Percentiles rank a stretch among this genome's conserved stretches.
Evolutionary conservation across 441 rosid species (phyloP).

Genomic region (Adansonia madagascariensis): DNA sequence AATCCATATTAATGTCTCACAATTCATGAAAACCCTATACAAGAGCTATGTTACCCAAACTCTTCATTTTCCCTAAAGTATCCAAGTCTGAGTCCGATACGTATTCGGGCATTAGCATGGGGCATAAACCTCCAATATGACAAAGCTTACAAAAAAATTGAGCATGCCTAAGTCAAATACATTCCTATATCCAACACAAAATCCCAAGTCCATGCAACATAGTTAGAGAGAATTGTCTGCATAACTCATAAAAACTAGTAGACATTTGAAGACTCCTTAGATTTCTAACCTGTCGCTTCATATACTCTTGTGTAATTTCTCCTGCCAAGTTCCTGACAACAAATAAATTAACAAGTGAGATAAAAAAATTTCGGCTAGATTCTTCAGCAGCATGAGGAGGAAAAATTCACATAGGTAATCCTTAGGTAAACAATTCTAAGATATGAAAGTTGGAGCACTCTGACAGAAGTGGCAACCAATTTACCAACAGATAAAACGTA

Average conservation of each 20-base stretch:
- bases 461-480: not conserved
- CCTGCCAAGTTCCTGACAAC: conserved; percentile 80
- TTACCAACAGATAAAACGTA: not conserved
- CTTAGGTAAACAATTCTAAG: not conserved
- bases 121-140: too few species aligned
- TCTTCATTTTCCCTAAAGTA: too few species aligned
- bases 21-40: not conserved
- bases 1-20: not conserved
- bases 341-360: conserved; percentile 14
- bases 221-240: not conserved
- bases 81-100: too few species aligned
- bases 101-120: too few species aligned
- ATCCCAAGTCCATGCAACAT: too few species aligned
- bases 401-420: not conserved
- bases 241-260: not conserved
- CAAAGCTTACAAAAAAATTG: too few species aligned
- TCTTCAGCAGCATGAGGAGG: not conserved
- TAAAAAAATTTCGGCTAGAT: not conserved
- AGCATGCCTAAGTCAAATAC: too few species aligned
- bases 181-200: too few species aligned
- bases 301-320: conserved; percentile 81
- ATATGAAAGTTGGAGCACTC: not conserved
- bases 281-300: conserved; percentile 66
- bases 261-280: not conserved
- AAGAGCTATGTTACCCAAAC: too few species aligned